Base-by-base conservation (phyloP, 371 early-diverging fungal genomes). In the Actinomucor elegans region DNA sequence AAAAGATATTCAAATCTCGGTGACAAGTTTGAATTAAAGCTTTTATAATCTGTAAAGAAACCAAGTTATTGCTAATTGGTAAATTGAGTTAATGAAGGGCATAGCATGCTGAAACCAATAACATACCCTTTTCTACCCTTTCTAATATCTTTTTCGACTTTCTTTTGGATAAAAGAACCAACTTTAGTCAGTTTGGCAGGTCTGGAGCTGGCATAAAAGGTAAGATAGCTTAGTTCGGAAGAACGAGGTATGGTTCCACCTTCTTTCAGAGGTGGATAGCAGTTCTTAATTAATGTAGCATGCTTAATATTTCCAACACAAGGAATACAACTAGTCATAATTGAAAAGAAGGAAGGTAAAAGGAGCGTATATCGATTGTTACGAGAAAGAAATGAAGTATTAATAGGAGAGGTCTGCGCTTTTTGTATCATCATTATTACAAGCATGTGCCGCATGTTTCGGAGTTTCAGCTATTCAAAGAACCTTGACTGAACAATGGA, bases 141-240 rank as follows among this genome's bases (percentile, higher is more conserved):
- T 55, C 83, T 69, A 21, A 85, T 75, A 52, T 91, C 90, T 52
- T 77, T 67, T 38, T 69, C 63, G 2, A 87, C 81, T 64, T 87
- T 79, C 53, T 81, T 84, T 55, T 91, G 88, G 36, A 97, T 62
- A 66, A 83, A 93, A 14, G 66, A 71, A 52, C 94, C 94, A 21
- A 95, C 94, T 67, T 97, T 97, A 48, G 89, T 81, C 38, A 95
- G 79, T 69, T 97, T 97, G 18, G 87, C 91, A 14, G 96, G 96
- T 59, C 91, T 88, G 48, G 91, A 81, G 36, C 84, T 81, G 24
- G 92, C 89, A 68, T 97, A 97, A 75, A 89, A 95, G 7, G 89
- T 81, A 38, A 97, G 78, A 53, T 91, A 89, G 20, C 95, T 94
- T 5, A 94, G 87, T 58, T 91, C 90, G 49, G 85, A 86, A 26